phyloP scores from a whole-genome alignment of 805 yeast species.

The Teunomyces barrocoloradensis region DNA sequence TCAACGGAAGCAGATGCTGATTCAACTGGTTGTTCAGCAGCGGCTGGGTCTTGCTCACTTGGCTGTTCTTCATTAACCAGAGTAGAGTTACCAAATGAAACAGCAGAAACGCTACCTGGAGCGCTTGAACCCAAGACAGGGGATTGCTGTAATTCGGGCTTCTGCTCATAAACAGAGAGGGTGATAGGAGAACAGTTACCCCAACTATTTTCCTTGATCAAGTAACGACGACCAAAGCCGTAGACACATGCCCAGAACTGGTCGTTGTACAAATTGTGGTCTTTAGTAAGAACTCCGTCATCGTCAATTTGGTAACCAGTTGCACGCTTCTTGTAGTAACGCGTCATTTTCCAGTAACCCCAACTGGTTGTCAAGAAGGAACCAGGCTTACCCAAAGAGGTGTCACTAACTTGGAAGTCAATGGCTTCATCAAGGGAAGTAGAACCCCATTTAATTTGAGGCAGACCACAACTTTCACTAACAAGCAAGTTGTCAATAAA shows the following conservation, averaged over 20 bases:
- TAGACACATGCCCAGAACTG: not conserved
- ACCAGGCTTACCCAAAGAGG: not conserved
- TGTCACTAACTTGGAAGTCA: not conserved
- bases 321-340: not conserved
- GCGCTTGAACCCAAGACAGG: not conserved
- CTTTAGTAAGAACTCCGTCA: not conserved
- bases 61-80: not conserved
- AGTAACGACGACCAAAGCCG: not conserved
- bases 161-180: not conserved
- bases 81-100: not conserved
- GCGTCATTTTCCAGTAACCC: not conserved
- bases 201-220: not conserved
- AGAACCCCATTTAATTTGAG: not conserved
- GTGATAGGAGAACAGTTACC: not conserved
- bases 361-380: not conserved
- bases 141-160: not conserved
- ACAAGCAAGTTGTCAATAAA: not conserved
- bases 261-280: not conserved
- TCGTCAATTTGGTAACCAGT: not conserved
- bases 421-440: not conserved
- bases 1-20: not conserved
- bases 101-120: not conserved
- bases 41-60: not conserved
- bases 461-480: not conserved
- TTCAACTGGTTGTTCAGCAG: not conserved